Percentiles rank a stretch among this genome's conserved stretches.
Conservation (phyloP, 495 filamentous ascomycete species). For the Lasiosphaeria ovina region DNA sequence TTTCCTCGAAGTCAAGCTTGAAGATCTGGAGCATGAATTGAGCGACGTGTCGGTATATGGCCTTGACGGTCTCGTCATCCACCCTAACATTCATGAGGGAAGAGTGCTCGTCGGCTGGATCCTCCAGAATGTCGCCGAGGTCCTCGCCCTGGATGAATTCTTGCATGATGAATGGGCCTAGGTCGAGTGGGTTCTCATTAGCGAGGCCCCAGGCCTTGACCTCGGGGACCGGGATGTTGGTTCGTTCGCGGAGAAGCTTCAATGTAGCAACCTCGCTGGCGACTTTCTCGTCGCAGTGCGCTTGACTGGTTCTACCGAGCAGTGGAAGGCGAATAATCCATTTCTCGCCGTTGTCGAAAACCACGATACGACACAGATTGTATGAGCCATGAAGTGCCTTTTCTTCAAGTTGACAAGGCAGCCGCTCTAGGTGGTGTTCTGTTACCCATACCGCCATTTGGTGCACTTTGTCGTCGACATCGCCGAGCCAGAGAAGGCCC, state of each 20-base stretch:
- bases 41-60: background rate
- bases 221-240: background rate
- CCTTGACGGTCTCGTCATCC: background rate
- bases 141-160: background rate
- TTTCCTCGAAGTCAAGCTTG: background rate
- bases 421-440: background rate
- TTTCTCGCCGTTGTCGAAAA: background rate
- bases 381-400: background rate
- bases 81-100: background rate
- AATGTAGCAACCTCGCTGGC: background rate
- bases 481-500: background rate
- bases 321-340: background rate
- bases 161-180: background rate
- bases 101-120: background rate
- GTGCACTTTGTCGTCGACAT: background rate
- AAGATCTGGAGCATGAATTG: constrained; percentile 7
- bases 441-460: background rate
- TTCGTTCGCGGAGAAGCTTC: background rate
- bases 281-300: background rate
- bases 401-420: background rate
- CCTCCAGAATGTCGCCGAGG: background rate
- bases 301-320: background rate
- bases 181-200: background rate
- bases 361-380: background rate
- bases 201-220: background rate